phyloP scores from a whole-genome alignment of 1,284 basidiomycete species.

The Leccinum idahoense region DNA sequence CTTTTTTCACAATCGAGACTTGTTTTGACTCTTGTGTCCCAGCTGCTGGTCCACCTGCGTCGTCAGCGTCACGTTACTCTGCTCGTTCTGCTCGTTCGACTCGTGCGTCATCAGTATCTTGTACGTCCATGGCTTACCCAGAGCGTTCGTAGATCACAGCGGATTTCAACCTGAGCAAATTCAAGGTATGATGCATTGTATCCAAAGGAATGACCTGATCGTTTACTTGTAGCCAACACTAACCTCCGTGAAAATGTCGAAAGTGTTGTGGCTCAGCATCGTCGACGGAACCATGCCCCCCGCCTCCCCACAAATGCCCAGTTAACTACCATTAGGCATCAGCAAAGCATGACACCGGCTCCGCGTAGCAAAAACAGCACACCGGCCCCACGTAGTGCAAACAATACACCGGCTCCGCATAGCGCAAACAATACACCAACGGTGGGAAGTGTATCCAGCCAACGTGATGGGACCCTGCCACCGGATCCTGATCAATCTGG shows the following conservation, averaged over 20 bases:
- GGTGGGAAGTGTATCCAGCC: not conserved
- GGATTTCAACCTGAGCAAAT: too few relatives aligned
- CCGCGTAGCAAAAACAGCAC: not conserved
- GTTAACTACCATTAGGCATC: not conserved
- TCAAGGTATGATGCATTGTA: too few relatives aligned
- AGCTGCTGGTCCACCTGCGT: not conserved
- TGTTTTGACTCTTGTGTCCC: not conserved
- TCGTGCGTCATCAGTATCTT: not conserved
- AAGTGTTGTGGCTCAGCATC: not conserved
- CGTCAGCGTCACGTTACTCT: too few relatives aligned
- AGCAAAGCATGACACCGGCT: not conserved
- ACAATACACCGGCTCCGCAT: too few relatives aligned
- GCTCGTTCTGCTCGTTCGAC: too few relatives aligned
- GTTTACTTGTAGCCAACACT: not conserved
- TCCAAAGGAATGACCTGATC: too few relatives aligned
- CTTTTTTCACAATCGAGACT: not conserved
- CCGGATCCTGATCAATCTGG: not conserved
- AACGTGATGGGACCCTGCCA: not conserved
- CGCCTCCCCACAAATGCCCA: not conserved
- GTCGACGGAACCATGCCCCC: not conserved
- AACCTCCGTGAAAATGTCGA: not conserved
- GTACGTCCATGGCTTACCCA: not conserved
- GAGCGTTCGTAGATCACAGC: too few relatives aligned
- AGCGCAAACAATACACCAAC: too few relatives aligned
- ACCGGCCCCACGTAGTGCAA: not conserved